Conservation (phyloP, 345 rosid genomes). For the Eucalyptus caleyi region DNA sequence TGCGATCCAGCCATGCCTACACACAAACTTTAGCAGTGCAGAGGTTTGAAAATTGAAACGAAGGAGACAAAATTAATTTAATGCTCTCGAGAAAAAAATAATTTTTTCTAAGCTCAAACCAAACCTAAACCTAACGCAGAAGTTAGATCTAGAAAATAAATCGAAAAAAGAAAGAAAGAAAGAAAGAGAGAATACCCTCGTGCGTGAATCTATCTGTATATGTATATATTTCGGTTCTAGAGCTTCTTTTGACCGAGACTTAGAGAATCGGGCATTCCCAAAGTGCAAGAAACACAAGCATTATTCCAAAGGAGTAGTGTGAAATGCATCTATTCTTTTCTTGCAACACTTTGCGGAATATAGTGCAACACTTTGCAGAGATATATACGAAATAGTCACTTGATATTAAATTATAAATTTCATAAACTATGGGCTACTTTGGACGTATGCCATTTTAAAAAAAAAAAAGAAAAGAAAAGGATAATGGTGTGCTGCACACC, state of each 20-base stretch:
- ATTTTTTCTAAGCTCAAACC: background rate
- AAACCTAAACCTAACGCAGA: background rate
- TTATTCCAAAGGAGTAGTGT: background rate
- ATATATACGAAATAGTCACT: background rate
- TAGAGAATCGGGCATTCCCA: background rate
- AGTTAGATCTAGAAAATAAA: background rate
- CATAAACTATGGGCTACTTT: background rate
- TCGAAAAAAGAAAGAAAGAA: background rate
- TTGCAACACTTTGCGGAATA: background rate
- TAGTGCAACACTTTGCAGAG: background rate
- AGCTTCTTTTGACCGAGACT: background rate
- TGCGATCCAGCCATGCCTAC: background rate
- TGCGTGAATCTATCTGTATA: background rate
- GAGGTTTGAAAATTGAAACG: background rate
- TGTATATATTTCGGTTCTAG: background rate
- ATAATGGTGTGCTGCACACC: background rate
- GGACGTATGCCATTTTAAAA: background rate
- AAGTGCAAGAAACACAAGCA: background rate
- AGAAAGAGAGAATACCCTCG: background rate
- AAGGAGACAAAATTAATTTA: background rate
- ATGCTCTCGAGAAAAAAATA: background rate
- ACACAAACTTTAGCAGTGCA: background rate
- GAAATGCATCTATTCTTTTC: background rate
- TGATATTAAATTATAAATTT: background rate
- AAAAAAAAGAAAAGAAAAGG: background rate